Conservation (phyloP, 352 stramenopile species). For the Elongisporangium anandrum region DNA sequence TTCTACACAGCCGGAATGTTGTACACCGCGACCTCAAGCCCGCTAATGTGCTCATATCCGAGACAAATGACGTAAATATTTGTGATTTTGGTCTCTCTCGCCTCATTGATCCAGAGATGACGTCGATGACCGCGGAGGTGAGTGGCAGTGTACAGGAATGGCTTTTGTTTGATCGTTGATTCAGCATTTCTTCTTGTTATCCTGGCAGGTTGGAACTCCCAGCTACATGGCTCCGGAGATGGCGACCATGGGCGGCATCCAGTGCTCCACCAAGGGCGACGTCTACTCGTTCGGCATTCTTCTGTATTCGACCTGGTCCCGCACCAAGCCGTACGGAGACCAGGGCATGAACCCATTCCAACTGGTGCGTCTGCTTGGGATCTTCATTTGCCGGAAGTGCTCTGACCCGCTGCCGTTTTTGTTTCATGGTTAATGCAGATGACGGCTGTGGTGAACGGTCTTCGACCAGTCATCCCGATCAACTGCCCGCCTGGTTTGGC, state of each 20-base stretch:
- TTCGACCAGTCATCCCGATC: slow-evolving; percentile 81
- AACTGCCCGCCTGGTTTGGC: slow-evolving; percentile 71
- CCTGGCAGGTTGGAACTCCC: slow-evolving; percentile 68
- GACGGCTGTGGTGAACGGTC: slow-evolving; percentile 82
- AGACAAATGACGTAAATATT: slow-evolving; percentile 90
- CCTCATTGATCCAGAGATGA: slow-evolving; percentile 81
- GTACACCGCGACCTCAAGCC: slow-evolving; percentile 91
- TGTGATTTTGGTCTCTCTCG: slow-evolving; percentile 92
- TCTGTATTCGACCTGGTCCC: slow-evolving; percentile 85
- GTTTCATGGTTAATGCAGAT: slow-evolving; percentile 52
- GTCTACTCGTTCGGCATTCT: slow-evolving; percentile 86
- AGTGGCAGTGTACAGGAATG: neutral
- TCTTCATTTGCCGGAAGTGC: slow-evolving; percentile 1
- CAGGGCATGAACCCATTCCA: slow-evolving; percentile 89
- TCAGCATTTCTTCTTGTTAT: neutral
- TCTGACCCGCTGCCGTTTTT: slow-evolving; percentile 6
- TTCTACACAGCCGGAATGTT: slow-evolving; percentile 86
- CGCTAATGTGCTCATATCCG: slow-evolving; percentile 92
- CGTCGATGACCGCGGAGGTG: slow-evolving; percentile 81
- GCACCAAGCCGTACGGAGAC: slow-evolving; percentile 86
- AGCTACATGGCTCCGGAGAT: slow-evolving; percentile 91
- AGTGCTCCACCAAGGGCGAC: slow-evolving; percentile 85
- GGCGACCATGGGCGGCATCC: slow-evolving; percentile 85
- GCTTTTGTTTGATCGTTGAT: neutral
- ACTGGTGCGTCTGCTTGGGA: slow-evolving; percentile 38